Evolutionary conservation across 2,329 filamentous ascomycete species (phyloP), one percentile per base, ranked within the genome.

Genomic region (Penicillium nordicum): DNA sequence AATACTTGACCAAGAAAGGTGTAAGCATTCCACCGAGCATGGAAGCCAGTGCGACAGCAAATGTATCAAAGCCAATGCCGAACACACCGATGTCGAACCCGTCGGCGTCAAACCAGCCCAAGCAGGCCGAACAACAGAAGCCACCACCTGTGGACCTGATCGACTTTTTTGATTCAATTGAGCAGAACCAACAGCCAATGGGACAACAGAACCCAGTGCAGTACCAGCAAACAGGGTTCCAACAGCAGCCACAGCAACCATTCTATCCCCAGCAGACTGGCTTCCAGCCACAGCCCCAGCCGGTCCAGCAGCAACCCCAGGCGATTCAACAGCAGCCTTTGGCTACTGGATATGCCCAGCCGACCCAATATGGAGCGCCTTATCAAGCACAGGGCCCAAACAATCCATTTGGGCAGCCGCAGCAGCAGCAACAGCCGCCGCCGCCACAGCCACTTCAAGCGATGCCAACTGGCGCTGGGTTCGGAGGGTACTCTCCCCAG

Each of bases 81-180:
- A 25, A 23, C 21, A 4, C 44, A 32, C 18, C 48, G 46, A 69
- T 55, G 32, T 64, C 34, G 62, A 65, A 48, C 25, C 68, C 27
- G 14, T 23, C 43, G 14, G 52, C 53, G 48, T 56, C 66, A 9
- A 63, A 60, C 49, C 60, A 67, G 43, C 60, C 68, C 58, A 73
- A 60, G 66, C 69, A 53, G 60, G 63, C 40, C 55, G 70, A 53
- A 71, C 68, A 69, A 55, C 60, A 63, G 37, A 78, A 76, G 59
- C 67, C 72, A 11, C 71, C 75, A 9, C 72, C 75, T 4, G 85
- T 87, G 29, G 89, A 95, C 78, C 80, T 95, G 59, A 97, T 96
- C 69, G 94, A 93, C 78, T 97, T 96, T 75, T 96, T 96, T 72
- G 93, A 88, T 69, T 92, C 91, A 6, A 96, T 96, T 67, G 92